Percentiles rank a stretch among this genome's conserved stretches.
phyloP scores from a whole-genome alignment of 768 basidiomycete genomes.

The Calocybe gangraenosa region DNA sequence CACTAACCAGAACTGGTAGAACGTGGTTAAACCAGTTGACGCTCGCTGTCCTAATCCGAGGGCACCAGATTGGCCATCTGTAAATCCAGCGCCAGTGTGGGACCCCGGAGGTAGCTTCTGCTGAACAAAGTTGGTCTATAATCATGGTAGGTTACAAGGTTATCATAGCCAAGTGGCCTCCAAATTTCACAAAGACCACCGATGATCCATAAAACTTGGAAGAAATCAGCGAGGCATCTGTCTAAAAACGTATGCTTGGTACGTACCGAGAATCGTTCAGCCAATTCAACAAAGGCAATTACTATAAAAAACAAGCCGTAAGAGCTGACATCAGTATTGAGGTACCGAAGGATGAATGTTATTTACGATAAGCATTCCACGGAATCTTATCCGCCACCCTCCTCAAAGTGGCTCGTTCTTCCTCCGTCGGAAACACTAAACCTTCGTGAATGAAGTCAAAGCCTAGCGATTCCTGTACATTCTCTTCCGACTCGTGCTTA shows the following conservation, averaged over 20 bases:
- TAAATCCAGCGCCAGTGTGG: slow-evolving; percentile 56
- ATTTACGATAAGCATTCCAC: slow-evolving; percentile 50
- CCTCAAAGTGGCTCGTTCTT: slow-evolving; percentile 54
- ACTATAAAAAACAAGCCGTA: slow-evolving; percentile 29
- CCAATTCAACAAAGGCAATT: slow-evolving; percentile 63
- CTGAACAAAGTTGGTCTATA: slow-evolving; percentile 72
- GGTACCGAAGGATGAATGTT: slow-evolving; percentile 15
- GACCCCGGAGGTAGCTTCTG: slow-evolving; percentile 63
- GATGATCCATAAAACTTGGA: slow-evolving; percentile 39
- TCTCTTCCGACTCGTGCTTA: too few relatives aligned
- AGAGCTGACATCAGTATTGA: not conserved
- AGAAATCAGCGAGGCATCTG: not conserved
- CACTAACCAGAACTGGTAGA: slow-evolving; percentile 70
- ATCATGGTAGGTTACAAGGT: too few relatives aligned
- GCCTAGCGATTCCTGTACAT: slow-evolving; percentile 11
- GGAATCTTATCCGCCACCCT: slow-evolving; percentile 58
- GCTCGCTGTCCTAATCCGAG: slow-evolving; percentile 64
- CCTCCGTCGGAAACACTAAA: slow-evolving; percentile 59
- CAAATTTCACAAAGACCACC: slow-evolving; percentile 41
- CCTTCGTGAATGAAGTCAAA: slow-evolving; percentile 39
- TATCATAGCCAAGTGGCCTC: not conserved
- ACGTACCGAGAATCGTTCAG: slow-evolving; percentile 69
- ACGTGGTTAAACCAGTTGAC: slow-evolving; percentile 67
- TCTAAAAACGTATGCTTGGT: too few relatives aligned
- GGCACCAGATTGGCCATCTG: slow-evolving; percentile 59